These are phyloP conservation scores for Pichiaceae sp. DNA, from an alignment of 1,139 yeast genomes.

Conservation along the genomic window DNA sequence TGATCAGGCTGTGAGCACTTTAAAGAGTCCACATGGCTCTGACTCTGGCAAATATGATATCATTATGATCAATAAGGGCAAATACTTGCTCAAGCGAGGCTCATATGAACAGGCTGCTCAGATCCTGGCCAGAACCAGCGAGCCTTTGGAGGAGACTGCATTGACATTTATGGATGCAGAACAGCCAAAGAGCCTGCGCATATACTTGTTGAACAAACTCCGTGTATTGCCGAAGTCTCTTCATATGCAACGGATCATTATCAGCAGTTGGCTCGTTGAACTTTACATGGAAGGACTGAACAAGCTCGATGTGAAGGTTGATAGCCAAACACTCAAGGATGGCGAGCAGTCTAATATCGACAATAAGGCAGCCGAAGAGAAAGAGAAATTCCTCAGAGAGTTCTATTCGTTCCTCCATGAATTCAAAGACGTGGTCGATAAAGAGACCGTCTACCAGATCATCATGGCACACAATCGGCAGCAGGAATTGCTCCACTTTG, in stretches of 20 bases:
- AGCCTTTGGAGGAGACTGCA: constrained; percentile 67
- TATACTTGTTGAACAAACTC: constrained; percentile 51
- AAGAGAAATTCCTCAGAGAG: constrained; percentile 24
- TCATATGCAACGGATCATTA: constrained; percentile 48
- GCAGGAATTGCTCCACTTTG: constrained; percentile 57
- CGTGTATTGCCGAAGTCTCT: constrained; percentile 27
- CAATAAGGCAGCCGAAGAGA: constrained; percentile 9
- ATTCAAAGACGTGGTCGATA: constrained; percentile 46
- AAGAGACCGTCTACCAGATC: constrained; percentile 63
- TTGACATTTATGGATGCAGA: constrained; percentile 46
- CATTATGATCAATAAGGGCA: constrained; percentile 59
- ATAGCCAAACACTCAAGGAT: not conserved
- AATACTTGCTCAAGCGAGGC: constrained; percentile 32
- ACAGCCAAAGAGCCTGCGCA: constrained; percentile 38
- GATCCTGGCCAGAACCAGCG: constrained; percentile 54
- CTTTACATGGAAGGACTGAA: constrained; percentile 45
- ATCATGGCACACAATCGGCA: constrained; percentile 58
- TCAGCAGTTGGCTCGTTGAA: constrained; percentile 84
- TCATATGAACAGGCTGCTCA: constrained; percentile 47
- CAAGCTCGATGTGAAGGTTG: constrained; percentile 30
- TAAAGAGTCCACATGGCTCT: constrained; percentile 27
- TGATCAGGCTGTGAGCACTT: constrained; percentile 56
- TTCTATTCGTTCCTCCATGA: constrained; percentile 46
- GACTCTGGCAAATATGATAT: constrained; percentile 40
- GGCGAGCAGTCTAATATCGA: constrained; percentile 1